Percentiles rank a stretch among this genome's conserved stretches.
These are phyloP conservation scores for Colletotrichum sidae DNA, from an alignment of 2,329 filamentous ascomycete species.

Conservation along the genomic window DNA sequence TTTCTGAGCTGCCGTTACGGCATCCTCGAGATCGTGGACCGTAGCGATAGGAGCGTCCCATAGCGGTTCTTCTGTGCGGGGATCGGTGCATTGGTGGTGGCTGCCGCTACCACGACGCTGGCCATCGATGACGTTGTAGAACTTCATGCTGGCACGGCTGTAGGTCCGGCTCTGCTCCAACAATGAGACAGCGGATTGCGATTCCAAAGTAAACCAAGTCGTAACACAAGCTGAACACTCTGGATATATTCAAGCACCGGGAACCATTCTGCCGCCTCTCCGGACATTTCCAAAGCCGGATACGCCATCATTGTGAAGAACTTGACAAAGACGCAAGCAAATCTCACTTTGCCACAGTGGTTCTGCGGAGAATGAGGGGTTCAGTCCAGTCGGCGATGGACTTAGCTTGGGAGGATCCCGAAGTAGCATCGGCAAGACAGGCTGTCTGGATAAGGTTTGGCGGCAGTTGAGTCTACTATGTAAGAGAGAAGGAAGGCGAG, in stretches of 20 bases:
- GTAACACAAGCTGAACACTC: too few relatives aligned
- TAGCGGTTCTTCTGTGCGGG: conserved; percentile 46
- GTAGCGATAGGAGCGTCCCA: conserved; percentile 57
- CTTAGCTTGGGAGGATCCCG: not conserved
- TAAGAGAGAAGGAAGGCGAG: not conserved
- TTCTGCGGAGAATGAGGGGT: conserved; percentile 30
- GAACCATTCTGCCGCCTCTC: too few relatives aligned
- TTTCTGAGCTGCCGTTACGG: conserved; percentile 56
- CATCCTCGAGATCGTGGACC: conserved; percentile 55
- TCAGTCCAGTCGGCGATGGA: conserved; percentile 1
- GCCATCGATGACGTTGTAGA: conserved; percentile 30
- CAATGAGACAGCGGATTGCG: too few relatives aligned
- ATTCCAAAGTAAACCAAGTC: too few relatives aligned
- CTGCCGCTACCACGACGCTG: conserved; percentile 18
- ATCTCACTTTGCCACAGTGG: conserved; percentile 15
- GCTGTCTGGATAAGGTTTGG: conserved; percentile 3
- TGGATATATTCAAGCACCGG: too few relatives aligned
- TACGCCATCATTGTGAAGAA: not conserved
- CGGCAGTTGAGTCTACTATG: conserved; percentile 25
- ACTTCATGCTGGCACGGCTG: not conserved
- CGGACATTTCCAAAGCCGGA: not conserved
- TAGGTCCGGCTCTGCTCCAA: too few relatives aligned
- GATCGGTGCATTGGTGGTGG: conserved; percentile 42
- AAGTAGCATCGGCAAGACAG: conserved; percentile 4
- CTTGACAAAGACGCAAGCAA: not conserved